Evolutionary conservation across 441 rosid species (phyloP).

Genomic region (Gossypium laxum): DNA sequence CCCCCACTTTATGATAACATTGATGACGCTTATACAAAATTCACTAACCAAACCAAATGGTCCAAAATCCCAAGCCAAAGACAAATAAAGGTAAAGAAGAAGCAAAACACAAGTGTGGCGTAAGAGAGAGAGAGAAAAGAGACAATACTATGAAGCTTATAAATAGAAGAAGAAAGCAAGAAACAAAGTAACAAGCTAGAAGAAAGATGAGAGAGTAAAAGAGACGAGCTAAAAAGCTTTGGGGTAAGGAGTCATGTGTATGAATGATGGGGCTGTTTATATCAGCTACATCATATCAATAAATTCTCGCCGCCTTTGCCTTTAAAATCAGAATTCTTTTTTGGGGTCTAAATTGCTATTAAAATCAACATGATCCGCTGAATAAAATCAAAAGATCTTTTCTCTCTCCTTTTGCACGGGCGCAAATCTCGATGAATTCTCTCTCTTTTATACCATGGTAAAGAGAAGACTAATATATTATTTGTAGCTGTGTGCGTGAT

Average conservation of each 20-base stretch:
- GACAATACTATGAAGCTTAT: background rate
- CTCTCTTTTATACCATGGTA: background rate
- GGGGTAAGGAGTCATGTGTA: slow-evolving; percentile 3
- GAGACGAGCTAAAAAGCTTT: background rate
- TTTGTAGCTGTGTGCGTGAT: background rate
- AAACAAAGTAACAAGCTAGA: background rate
- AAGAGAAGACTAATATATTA: background rate
- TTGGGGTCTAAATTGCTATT: background rate
- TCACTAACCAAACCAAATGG: slow-evolving; percentile 16
- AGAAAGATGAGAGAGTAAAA: background rate
- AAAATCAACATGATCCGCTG: slow-evolving; percentile 41
- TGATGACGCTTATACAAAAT: slow-evolving; percentile 17
- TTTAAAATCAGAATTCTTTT: slow-evolving; percentile 28
- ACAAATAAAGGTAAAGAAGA: background rate
- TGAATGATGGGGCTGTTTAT: slow-evolving; percentile 4
- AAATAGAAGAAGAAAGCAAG: background rate
- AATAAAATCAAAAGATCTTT: slow-evolving; percentile 14
- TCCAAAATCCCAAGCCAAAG: slow-evolving; percentile 11
- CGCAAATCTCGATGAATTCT: slow-evolving; percentile 35
- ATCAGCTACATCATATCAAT: slow-evolving; percentile 23
- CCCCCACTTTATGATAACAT: slow-evolving; percentile 21
- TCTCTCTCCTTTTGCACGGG: slow-evolving; percentile 13
- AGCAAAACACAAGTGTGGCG: background rate
- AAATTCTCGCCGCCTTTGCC: slow-evolving; percentile 78
- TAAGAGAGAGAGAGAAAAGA: background rate